Base-by-base conservation (phyloP, 371 early-diverging fungal species). In the Coemansia sp. region DNA sequence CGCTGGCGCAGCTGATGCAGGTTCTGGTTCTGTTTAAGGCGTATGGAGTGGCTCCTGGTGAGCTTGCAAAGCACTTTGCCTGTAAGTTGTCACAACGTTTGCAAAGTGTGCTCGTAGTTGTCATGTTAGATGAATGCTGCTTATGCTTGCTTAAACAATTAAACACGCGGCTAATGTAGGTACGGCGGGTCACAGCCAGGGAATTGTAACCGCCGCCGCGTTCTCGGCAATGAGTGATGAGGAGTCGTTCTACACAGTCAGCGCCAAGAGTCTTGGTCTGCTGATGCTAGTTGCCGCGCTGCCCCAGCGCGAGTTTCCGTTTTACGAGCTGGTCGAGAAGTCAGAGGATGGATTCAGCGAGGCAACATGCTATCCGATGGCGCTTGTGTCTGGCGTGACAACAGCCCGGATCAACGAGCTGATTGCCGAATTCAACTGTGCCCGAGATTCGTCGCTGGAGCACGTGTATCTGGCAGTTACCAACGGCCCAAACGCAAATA, bases 171-270 rank as follows among this genome's bases (percentile, higher is more conserved):
- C n/a, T 3, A 33, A 8, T 33, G 33, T 63, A 70, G 83, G 72
- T 14, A 48, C 80, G 16, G 79, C 82, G 90, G 97, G 95, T 65
- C 97, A 96, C 77, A 90, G 90, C 65, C 97, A 96, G 77, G 95
- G 97, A 54, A 87, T 94, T 49, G 86, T 91, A 63, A 84, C 90
- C 14, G 91, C 97, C 9, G 88, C 88, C 12, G 93, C 87, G 39
- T 85, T 97, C 65, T 82, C 95, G 11, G 72, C 88, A 6, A 88
- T 94, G 35, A 77, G 85, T 16, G 88, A 91, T n/a, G 90, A 90
- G 52, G 70, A 66, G 49, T 90, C 89, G 9, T 93, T 94, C 68
- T 61, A 86, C 41, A 68, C 66, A 50, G 88, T 92, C 70, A 81
- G 91, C 39, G 84, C 87, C 70, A 93, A 92, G 76, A 91, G 91